Evolutionary conservation across 331 rosid genomes (phyloP).

Genomic region (Phaseolus coccineus): DNA sequence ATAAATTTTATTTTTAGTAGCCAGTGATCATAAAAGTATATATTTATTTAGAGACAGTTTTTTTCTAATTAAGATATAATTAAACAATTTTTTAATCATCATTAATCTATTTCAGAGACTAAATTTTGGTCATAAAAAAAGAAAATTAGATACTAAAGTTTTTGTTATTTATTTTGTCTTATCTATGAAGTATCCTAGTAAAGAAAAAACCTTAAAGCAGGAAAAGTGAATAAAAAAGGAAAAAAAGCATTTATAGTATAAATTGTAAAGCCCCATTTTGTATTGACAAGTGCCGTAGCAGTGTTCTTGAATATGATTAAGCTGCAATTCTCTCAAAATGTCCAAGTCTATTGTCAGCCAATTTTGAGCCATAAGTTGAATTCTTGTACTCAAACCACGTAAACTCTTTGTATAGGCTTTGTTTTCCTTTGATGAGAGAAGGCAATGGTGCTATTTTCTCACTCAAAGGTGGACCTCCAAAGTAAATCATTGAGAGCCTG

Average conservation of each 20-base stretch:
- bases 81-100: too few relatives aligned
- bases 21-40: too few relatives aligned
- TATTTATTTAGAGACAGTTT: too few relatives aligned
- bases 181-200: conserved; percentile 28
- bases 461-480: conserved; percentile 90
- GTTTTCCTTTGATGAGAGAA: conserved; percentile 70
- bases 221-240: neutral
- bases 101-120: too few relatives aligned
- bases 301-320: conserved; percentile 40
- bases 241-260: conserved; percentile 15
- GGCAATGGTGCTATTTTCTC: conserved; percentile 93
- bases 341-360: conserved; percentile 89
- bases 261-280: conserved; percentile 12
- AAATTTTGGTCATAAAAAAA: too few relatives aligned
- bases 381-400: conserved; percentile 96
- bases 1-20: too few relatives aligned
- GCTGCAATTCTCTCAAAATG: conserved; percentile 83
- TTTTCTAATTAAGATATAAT: too few relatives aligned
- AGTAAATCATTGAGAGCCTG: conserved; percentile 89
- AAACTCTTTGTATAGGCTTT: conserved; percentile 89
- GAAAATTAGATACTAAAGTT: too few relatives aligned
- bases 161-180: neutral
- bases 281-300: conserved; percentile 32
- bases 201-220: conserved; percentile 17
- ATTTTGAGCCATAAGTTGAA: conserved; percentile 55